These are phyloP conservation scores for Abrus pulchellus DNA, from an alignment of 306 rosid species.

Conservation along the genomic window DNA sequence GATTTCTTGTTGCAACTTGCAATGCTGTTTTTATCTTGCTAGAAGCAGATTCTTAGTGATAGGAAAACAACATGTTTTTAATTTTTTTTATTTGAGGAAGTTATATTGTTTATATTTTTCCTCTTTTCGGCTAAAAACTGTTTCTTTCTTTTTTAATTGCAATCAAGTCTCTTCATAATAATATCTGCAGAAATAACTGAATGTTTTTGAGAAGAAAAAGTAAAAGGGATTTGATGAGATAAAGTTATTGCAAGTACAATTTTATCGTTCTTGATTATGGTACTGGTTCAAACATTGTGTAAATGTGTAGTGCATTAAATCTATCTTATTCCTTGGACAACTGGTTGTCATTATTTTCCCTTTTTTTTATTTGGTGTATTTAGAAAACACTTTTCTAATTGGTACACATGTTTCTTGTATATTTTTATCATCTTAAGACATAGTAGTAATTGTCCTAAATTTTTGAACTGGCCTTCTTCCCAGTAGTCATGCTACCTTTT, in stretches of 20 bases:
- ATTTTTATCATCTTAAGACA: conserved; percentile 12
- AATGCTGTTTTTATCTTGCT: conserved; percentile 16
- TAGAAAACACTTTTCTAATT: conserved; percentile 6
- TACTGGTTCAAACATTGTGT: background rate
- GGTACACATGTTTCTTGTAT: background rate
- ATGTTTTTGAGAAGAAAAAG: conserved; percentile 8
- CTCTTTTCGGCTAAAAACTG: background rate
- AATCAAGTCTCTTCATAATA: background rate
- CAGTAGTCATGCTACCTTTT: conserved; percentile 15
- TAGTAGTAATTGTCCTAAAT: background rate
- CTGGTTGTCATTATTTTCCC: background rate
- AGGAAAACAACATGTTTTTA: background rate
- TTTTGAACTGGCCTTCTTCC: conserved; percentile 22
- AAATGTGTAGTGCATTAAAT: conserved; percentile 5
- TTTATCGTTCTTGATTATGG: background rate
- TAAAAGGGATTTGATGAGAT: conserved; percentile 16
- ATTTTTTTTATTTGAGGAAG: background rate
- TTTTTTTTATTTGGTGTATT: background rate
- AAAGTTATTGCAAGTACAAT: background rate
- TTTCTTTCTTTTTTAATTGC: background rate
- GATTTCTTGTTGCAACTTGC: conserved; percentile 22
- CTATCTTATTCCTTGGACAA: background rate
- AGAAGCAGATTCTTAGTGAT: conserved; percentile 26
- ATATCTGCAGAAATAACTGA: conserved; percentile 3
- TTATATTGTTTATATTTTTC: conserved; percentile 22